A percentile compares a stretch with the other conserved stretches of the same genome.
Conservation (phyloP, 2,329 filamentous ascomycete genomes). For the Zarea fungicola region DNA sequence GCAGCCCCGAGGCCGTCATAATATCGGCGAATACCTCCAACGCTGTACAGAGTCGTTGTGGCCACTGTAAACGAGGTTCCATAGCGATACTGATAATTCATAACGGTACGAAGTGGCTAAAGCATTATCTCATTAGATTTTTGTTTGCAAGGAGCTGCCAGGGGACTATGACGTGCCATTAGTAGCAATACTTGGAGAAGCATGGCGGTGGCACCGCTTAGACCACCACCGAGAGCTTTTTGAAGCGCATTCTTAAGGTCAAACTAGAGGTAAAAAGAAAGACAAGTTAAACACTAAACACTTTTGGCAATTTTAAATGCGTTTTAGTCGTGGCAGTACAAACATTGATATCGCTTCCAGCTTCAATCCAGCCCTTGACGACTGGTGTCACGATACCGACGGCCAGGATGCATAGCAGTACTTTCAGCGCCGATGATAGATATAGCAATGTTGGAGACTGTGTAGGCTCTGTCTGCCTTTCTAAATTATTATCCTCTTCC, state of each 20-base stretch:
- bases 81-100: constrained; percentile 48
- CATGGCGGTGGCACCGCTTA: constrained; percentile 45
- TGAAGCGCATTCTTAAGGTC: constrained; percentile 39
- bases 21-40: constrained; percentile 38
- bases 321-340: constrained; percentile 11
- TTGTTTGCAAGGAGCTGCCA: background rate
- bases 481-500: background rate
- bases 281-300: background rate
- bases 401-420: background rate
- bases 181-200: constrained; percentile 41
- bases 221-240: constrained; percentile 39
- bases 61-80: constrained; percentile 37
- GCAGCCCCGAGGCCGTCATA: constrained; percentile 42
- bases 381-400: constrained; percentile 24
- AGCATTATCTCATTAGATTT: fast-evolving
- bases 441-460: background rate
- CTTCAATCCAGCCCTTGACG: constrained; percentile 42
- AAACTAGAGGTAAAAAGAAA: constrained; percentile 27
- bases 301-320: background rate
- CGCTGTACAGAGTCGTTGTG: constrained; percentile 34
- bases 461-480: background rate
- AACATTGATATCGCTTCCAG: constrained; percentile 34
- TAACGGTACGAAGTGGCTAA: constrained; percentile 43
- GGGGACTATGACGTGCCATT: constrained; percentile 31
- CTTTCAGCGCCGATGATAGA: background rate